Conservation (phyloP, 768 basidiomycete species). For the Lactarius evosmus region DNA sequence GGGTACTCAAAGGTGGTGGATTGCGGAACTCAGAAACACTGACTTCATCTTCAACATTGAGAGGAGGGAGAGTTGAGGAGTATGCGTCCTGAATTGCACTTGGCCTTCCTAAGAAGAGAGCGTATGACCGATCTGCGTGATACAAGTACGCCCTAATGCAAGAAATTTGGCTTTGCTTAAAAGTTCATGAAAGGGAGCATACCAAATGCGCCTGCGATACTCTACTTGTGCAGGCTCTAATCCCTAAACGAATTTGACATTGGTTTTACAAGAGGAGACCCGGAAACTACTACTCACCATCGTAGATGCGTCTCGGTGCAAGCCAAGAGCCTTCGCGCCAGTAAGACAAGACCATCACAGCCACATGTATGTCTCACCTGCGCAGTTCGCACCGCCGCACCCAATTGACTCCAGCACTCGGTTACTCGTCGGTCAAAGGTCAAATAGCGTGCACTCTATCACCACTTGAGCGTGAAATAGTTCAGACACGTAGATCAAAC, state of each 20-base stretch:
- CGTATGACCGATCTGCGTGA: conserved; percentile 91
- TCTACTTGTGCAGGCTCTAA: conserved; percentile 76
- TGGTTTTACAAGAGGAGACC: conserved; percentile 17
- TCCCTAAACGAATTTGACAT: conserved; percentile 41
- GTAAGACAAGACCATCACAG: background rate
- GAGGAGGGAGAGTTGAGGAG: conserved; percentile 74
- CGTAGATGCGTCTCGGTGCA: conserved; percentile 84
- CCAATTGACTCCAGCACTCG: conserved; percentile 95
- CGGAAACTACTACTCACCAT: conserved; percentile 53
- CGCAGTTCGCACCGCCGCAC: conserved; percentile 88
- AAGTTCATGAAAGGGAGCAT: conserved; percentile 23
- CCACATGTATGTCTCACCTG: conserved; percentile 39
- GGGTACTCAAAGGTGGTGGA: conserved; percentile 57
- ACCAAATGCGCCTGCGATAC: conserved; percentile 90
- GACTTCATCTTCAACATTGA: conserved; percentile 66
- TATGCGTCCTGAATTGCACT: conserved; percentile 88
- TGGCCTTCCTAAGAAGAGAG: conserved; percentile 86
- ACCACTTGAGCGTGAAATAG: conserved; percentile 24
- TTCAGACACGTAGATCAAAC: conserved; percentile 17
- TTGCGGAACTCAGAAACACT: conserved; percentile 44
- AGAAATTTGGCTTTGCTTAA: conserved; percentile 9
- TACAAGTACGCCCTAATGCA: conserved; percentile 76
- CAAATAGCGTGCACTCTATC: conserved; percentile 65
- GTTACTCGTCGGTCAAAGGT: conserved; percentile 82
- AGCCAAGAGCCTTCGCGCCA: conserved; percentile 60